Base-by-base conservation (phyloP, 345 rosid species). In the Brassica incana region DNA sequence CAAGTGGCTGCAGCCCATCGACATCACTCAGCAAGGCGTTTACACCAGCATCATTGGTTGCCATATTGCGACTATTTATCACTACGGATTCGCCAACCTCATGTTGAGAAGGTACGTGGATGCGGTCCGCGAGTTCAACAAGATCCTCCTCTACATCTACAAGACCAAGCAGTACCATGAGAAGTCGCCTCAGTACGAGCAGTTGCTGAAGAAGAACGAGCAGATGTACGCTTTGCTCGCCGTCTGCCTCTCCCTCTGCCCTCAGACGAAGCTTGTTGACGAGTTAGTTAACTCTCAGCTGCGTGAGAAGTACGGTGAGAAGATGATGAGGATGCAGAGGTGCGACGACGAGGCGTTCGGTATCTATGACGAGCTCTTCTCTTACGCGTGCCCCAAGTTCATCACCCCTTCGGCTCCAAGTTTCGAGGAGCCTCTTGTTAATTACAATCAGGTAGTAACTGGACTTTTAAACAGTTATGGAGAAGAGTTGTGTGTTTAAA, bases 361-460 rank as follows among this genome's bases (percentile, higher is more conserved):
- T 23, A 73, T 88, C 16, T 93, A 88, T 62, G 99, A 95, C 80
- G 99, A 95, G 84, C 96, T 93, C 79, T 95, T 95, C 90, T 91
- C 99, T 1, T 95, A 95, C 81, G 99, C 99, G 60, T 95, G 99
- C 74, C 99, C 99, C 30, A 95, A 95, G 87, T 95, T 95, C 82
- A 95, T 95, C 73, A 93, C 97, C 6, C 98, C 99, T 65, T 91
- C 99, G 0, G 88, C 95, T 36, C 97, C 99, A 72, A 88, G 91
- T 84, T 95, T 93, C 70, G 94, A 90, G 72, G 99, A 95, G 84
- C 98, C 98, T 60, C 92, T 91, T 64, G 93, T 90, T 73, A 95
- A 95, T 61, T 93, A 95, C 85, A 95, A 95, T 78, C 99, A 95
- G 92, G 99, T 91, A 80, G 32, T 16, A 20, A 11, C 65, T 61